These are phyloP conservation scores for Knoxia roxburghii DNA, from an alignment of 257 asterid genomes.

Conservation along the genomic window DNA sequence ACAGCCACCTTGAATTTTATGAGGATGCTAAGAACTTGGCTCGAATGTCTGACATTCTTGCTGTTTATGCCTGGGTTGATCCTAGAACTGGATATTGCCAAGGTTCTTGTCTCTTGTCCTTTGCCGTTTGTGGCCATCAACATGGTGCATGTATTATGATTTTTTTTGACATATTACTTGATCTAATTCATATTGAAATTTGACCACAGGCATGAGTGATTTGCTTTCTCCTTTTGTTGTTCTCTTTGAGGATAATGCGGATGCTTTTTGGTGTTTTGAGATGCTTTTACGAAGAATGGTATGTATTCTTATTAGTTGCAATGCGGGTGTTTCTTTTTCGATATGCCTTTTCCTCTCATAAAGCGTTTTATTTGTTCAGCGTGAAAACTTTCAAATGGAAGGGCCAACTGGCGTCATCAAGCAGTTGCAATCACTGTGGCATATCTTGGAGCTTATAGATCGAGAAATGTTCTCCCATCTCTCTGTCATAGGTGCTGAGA, in stretches of 20 bases:
- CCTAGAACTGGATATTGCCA: constrained; percentile 98
- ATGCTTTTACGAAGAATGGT: constrained; percentile 98
- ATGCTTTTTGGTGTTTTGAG: constrained; percentile 99
- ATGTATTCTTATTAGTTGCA: constrained; percentile 12
- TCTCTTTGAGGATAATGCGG: constrained; percentile 94
- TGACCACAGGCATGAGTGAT: constrained; percentile 87
- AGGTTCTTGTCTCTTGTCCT: constrained; percentile 37
- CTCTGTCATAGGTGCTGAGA: constrained; percentile 87
- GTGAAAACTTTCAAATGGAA: constrained; percentile 87
- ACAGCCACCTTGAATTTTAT: constrained; percentile 89
- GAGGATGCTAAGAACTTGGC: constrained; percentile 89
- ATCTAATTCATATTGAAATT: constrained; percentile 9
- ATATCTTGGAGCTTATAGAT: constrained; percentile 83
- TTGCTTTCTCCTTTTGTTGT: constrained; percentile 93
- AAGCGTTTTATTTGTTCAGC: constrained; percentile 39
- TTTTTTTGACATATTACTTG: constrained; percentile 22
- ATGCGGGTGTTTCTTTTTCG: constrained; percentile 2
- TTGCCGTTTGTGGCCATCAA: background rate
- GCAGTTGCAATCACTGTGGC: constrained; percentile 94
- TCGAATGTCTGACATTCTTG: constrained; percentile 97
- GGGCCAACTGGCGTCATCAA: constrained; percentile 98
- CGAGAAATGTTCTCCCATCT: constrained; percentile 81
- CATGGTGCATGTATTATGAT: background rate
- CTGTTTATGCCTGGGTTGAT: constrained; percentile 97
- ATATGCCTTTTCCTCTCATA: constrained; percentile 20